Evolutionary conservation across 805 yeast species (phyloP).

Genomic region (Isabelozyma gotoi): DNA sequence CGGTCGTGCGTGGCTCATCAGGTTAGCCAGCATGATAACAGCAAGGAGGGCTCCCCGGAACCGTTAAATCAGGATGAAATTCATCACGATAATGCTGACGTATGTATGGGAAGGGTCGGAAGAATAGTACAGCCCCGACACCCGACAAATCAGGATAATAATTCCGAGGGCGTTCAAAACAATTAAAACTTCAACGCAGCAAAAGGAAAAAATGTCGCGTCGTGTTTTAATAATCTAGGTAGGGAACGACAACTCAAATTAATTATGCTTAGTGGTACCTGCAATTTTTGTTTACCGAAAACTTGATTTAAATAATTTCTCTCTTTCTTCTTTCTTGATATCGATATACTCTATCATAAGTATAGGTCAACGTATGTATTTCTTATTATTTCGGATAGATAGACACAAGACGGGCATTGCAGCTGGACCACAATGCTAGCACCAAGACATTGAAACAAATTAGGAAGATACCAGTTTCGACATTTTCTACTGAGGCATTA

Average conservation of each 20-base stretch:
- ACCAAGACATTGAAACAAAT: too few species aligned
- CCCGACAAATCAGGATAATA: background rate
- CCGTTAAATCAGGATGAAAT: background rate
- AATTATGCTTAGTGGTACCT: background rate
- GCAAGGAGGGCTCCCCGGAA: background rate
- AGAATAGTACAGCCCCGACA: background rate
- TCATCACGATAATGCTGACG: background rate
- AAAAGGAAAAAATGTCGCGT: slow-evolving; percentile 1
- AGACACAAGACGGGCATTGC: too few species aligned
- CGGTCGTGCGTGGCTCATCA: too few species aligned
- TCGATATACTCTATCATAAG: background rate
- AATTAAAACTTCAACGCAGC: too few species aligned
- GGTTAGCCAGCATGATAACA: too few species aligned
- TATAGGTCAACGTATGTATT: background rate
- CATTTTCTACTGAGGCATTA: background rate
- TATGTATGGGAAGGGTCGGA: background rate
- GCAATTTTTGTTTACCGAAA: background rate
- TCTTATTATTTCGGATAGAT: too few species aligned
- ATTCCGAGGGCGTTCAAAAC: background rate
- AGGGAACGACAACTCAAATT: background rate
- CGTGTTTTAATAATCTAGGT: background rate
- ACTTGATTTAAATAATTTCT: background rate
- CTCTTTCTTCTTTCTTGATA: background rate
- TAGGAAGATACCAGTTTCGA: background rate
- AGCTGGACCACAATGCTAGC: too few species aligned